Evolutionary conservation across 2,329 filamentous ascomycete species (phyloP).

Genomic region (Nothophoma quercina): DNA sequence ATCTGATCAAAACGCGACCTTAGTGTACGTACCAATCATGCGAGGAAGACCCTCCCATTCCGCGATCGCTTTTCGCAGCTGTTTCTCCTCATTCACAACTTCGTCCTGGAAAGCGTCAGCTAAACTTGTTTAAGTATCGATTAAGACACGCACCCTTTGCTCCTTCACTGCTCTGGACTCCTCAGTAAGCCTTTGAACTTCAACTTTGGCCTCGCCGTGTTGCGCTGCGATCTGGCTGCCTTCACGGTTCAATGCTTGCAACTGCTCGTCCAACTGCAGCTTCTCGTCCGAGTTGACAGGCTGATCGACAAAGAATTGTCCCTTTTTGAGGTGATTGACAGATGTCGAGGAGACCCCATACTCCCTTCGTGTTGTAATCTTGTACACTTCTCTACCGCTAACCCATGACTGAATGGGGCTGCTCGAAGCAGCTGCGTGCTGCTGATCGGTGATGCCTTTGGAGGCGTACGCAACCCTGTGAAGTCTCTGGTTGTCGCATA

Average conservation of each 20-base stretch:
- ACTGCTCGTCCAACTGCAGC: conserved; percentile 63
- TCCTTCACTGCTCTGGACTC: conserved; percentile 7
- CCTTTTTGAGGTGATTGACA: conserved; percentile 67
- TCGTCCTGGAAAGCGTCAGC: conserved; percentile 24
- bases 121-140: neutral
- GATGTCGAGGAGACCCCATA: conserved; percentile 80
- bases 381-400: conserved; percentile 64
- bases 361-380: conserved; percentile 74
- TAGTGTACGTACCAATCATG: conserved; percentile 68
- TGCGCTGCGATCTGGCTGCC: conserved; percentile 41
- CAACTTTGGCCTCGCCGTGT: conserved; percentile 21
- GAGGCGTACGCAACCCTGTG: conserved; percentile 73
- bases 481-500: conserved; percentile 76
- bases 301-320: conserved; percentile 77
- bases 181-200: conserved; percentile 29
- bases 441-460: conserved; percentile 68
- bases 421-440: conserved; percentile 70
- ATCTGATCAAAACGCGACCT: neutral
- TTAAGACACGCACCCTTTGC: conserved; percentile 12
- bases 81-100: conserved; percentile 69
- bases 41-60: conserved; percentile 72
- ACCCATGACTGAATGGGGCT: conserved; percentile 72
- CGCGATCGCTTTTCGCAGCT: conserved; percentile 70
- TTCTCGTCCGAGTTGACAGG: conserved; percentile 74
- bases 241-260: conserved; percentile 54